Evolutionary conservation across 345 rosid genomes (phyloP).

Genomic region (rapeseed (Brassica napus)): Da-Ae NC_063441.1:21263501-21264000

Average conservation of each 20-base stretch:
- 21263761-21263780: slow-evolving; percentile 41
- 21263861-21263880: slow-evolving; percentile 47
- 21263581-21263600: slow-evolving; percentile 89
- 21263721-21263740: slow-evolving; percentile 49
- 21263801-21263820: slow-evolving; percentile 73
- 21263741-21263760: slow-evolving; percentile 65
- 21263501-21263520: not conserved
- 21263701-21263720: slow-evolving; percentile 50
- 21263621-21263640: slow-evolving; percentile 64
- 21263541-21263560: slow-evolving; percentile 51
- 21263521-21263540: not conserved
- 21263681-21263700: slow-evolving; percentile 59
- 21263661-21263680: slow-evolving; percentile 65
- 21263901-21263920: slow-evolving; percentile 70
- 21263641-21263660: slow-evolving; percentile 81
- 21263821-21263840: slow-evolving; percentile 41
- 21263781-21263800: slow-evolving; percentile 41
- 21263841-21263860: slow-evolving; percentile 52
- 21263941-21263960: slow-evolving; percentile 45
- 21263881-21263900: slow-evolving; percentile 80
- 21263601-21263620: slow-evolving; percentile 63
- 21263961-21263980: slow-evolving; percentile 51
- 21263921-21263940: slow-evolving; percentile 50
- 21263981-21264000: slow-evolving; percentile 56
- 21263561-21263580: slow-evolving; percentile 98